Evolutionary conservation across 345 rosid species (phyloP).

Genomic region (Iberis pinnata): DNA sequence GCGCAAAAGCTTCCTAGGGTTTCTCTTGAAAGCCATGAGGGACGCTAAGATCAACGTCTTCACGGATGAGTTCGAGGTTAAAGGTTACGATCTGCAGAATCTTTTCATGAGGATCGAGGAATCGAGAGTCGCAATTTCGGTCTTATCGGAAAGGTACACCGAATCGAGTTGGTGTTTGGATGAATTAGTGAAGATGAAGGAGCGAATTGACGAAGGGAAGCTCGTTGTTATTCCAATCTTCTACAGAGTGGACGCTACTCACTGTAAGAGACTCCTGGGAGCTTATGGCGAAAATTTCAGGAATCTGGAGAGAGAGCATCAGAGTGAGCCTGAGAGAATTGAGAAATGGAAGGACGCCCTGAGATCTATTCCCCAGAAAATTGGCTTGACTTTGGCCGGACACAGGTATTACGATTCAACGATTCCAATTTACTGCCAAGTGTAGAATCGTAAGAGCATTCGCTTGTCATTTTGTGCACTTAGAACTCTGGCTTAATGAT

Average conservation of each 20-base stretch:
- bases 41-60: conserved; percentile 4
- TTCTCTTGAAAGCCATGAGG: conserved; percentile 6
- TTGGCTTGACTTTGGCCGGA: conserved; percentile 6
- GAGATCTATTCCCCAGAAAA: background rate
- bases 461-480: no score
- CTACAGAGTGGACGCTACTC: background rate
- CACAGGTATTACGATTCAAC: no score
- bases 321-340: conserved; percentile 1
- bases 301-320: background rate
- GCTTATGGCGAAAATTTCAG: conserved; percentile 8
- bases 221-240: conserved; percentile 2
- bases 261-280: conserved; percentile 6
- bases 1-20: conserved; percentile 10
- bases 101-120: conserved; percentile 5
- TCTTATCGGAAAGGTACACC: conserved; percentile 3
- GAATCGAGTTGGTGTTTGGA: conserved; percentile 8
- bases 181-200: background rate
- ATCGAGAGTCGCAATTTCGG: background rate
- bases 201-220: background rate
- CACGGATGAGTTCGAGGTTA: background rate
- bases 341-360: conserved; percentile 12
- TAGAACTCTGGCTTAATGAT: no score
- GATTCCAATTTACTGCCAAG: no score
- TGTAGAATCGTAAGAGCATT: no score
- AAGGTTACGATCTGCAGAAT: background rate